Evolutionary conservation across 116 monocot genomes (phyloP), one percentile per base, ranked within the genome.

Genomic region (Trichopus zeylanicus): DNA sequence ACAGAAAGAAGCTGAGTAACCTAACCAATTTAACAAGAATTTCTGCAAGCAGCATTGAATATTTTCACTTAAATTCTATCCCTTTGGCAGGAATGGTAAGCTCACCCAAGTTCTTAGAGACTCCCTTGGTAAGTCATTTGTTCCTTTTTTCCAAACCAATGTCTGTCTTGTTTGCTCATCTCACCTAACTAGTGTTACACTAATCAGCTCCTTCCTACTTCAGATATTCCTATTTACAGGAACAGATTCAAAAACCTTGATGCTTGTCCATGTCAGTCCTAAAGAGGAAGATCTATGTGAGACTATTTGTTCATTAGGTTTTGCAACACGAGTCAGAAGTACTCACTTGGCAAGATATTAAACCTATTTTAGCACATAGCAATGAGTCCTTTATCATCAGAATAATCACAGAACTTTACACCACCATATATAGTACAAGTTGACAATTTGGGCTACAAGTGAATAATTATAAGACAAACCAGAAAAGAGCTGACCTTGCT

Each of bases 201-300:
- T 31, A 22, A 16, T 46, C 15, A 22, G 1, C 37, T 26, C 7
- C 7, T 46, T 46, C 60, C 2, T 64, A 7, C 29, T 46, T 7
- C 6, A 16, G 46, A 31, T 25, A 27, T 53, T 42, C 18, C 0
- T 0, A 42, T 3, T 42, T 47, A 30, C 70, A 88, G 88, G 80
- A 57, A 70, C 67, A 25, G 83, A 83, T 53, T 88, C 88, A 47
- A 88, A 88, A 66, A 74, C 75, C 0, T 66, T 88, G 60, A 88
- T 88, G 88, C 64, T 88, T 53, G 83, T 83, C 11, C 88, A 88
- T 77, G 68, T 77, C 57, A 83, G 88, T 30, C 83, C 88, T 23
- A 73, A 75, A 56, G 88, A 83, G 69, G 69, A 74, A 42, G 80
- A 88, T 62, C 59, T 88, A 16, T 74, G 77, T 60, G 88, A 83